These are phyloP conservation scores for Phytophthora boehmeriae DNA, from an alignment of 352 stramenopile genomes.

Conservation along the genomic window DNA sequence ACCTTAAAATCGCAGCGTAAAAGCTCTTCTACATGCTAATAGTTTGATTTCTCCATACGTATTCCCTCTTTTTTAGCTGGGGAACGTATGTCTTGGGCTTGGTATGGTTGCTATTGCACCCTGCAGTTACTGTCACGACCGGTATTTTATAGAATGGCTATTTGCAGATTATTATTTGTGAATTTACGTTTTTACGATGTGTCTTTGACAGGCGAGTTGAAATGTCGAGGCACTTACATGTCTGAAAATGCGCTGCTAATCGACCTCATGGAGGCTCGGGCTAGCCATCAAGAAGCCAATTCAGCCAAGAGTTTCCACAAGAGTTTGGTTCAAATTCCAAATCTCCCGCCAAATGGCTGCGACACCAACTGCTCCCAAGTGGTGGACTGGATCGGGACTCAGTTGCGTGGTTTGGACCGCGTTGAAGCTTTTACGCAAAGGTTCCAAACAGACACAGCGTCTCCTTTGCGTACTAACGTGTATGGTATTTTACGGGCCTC, in stretches of 20 bases:
- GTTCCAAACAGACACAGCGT: constrained; percentile 34
- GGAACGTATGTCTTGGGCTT: constrained; percentile 66
- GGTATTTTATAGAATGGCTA: constrained; percentile 26
- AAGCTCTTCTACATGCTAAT: not conserved
- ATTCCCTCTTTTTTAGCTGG: constrained; percentile 47
- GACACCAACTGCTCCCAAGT: constrained; percentile 48
- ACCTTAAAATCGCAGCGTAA: constrained; percentile 41
- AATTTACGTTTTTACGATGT: not conserved
- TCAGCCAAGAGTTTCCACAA: constrained; percentile 39
- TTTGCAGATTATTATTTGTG: too few relatives aligned
- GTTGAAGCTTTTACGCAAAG: constrained; percentile 65
- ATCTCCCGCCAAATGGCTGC: constrained; percentile 42
- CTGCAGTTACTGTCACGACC: constrained; percentile 77
- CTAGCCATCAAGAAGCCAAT: constrained; percentile 44
- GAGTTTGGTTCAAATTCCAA: constrained; percentile 41
- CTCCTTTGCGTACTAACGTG: constrained; percentile 55
- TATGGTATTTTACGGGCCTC: constrained; percentile 84
- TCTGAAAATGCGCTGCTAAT: constrained; percentile 90
- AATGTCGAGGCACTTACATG: constrained; percentile 87
- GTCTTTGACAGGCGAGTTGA: constrained; percentile 59
- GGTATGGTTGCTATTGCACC: constrained; percentile 83
- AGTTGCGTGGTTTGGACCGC: constrained; percentile 57
- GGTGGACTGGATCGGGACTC: constrained; percentile 63
- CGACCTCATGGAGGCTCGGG: constrained; percentile 65
- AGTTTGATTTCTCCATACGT: not conserved